Conservation (phyloP, 768 basidiomycete species). For the Trametes meyenii region DNA sequence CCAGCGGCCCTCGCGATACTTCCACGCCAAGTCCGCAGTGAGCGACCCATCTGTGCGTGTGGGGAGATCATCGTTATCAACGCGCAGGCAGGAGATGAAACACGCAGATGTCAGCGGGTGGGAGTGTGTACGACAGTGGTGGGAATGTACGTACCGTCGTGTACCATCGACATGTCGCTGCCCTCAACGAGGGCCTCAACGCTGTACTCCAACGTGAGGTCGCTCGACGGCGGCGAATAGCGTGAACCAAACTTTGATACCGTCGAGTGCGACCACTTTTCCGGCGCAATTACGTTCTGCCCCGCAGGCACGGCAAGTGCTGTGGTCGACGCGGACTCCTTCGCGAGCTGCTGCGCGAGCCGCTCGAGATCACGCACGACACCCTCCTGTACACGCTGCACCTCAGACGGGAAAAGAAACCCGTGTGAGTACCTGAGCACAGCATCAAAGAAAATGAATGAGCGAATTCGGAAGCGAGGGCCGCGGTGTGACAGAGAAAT, state of each 20-base stretch:
- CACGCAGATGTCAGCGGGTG: slow-evolving; percentile 2
- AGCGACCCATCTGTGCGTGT: slow-evolving; percentile 51
- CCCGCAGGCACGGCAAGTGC: slow-evolving; percentile 29
- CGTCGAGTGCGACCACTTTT: slow-evolving; percentile 75
- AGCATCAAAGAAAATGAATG: slow-evolving; percentile 4
- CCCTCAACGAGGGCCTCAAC: slow-evolving; percentile 95
- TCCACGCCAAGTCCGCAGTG: slow-evolving; percentile 70
- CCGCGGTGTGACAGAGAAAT: not conserved
- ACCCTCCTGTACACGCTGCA: slow-evolving; percentile 61
- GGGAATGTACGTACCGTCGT: slow-evolving; percentile 52
- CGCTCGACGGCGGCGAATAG: slow-evolving; percentile 70
- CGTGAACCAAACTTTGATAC: slow-evolving; percentile 83
- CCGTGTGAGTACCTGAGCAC: slow-evolving; percentile 83
- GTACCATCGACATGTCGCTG: slow-evolving; percentile 74
- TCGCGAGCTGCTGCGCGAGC: slow-evolving; percentile 22
- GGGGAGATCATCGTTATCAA: too few species aligned
- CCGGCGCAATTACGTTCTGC: slow-evolving; percentile 44
- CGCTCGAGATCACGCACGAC: slow-evolving; percentile 56
- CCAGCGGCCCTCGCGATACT: slow-evolving; percentile 67
- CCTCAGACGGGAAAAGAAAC: slow-evolving; percentile 91
- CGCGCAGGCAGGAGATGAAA: not conserved
- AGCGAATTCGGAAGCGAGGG: not conserved
- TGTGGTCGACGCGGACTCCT: slow-evolving; percentile 19
- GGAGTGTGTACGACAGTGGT: not conserved
- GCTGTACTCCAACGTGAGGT: slow-evolving; percentile 67